A percentile compares a stretch with the other conserved stretches of the same genome.
These are phyloP conservation scores for Tylopilus intermedius DNA, from an alignment of 768 basidiomycete genomes.

Conservation along the genomic window DNA sequence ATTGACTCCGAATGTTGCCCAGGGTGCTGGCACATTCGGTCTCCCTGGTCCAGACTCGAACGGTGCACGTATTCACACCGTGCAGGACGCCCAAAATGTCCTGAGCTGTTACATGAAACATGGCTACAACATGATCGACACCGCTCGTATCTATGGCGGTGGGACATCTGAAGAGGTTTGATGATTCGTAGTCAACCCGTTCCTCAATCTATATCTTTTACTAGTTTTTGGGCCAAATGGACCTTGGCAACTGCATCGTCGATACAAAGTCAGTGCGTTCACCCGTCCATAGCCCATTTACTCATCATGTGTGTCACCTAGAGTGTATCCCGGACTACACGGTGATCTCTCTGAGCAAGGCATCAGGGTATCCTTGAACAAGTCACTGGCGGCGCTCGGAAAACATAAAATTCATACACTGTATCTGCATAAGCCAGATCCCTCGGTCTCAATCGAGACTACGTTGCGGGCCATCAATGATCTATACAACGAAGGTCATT, in stretches of 20 bases:
- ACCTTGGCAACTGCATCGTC: conserved; percentile 9
- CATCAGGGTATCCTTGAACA: conserved; percentile 12
- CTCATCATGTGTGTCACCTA: neutral
- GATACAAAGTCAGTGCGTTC: conserved; percentile 16
- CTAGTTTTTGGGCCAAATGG: conserved; percentile 16
- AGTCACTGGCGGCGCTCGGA: conserved; percentile 8
- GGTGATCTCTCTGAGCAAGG: conserved; percentile 7
- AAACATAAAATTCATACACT: conserved; percentile 11
- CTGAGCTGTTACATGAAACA: conserved; percentile 11
- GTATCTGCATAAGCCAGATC: conserved; percentile 47
- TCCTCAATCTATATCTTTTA: neutral
- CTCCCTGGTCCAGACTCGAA: conserved; percentile 14
- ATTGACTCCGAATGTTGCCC: neutral
- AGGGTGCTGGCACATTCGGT: conserved; percentile 24
- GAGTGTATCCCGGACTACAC: conserved; percentile 5
- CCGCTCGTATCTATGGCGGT: conserved; percentile 19
- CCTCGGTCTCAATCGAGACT: conserved; percentile 39
- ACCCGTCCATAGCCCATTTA: neutral
- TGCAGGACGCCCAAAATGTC: conserved; percentile 12
- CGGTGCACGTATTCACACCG: conserved; percentile 19
- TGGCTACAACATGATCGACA: conserved; percentile 21
- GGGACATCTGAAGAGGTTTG: conserved; percentile 23
- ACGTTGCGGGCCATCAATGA: conserved; percentile 44
- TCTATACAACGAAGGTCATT: conserved; percentile 48
- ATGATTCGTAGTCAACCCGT: neutral